Conservation (phyloP, 176 grass and related monocot species). For the Dendrocalamus sinicus region DNA sequence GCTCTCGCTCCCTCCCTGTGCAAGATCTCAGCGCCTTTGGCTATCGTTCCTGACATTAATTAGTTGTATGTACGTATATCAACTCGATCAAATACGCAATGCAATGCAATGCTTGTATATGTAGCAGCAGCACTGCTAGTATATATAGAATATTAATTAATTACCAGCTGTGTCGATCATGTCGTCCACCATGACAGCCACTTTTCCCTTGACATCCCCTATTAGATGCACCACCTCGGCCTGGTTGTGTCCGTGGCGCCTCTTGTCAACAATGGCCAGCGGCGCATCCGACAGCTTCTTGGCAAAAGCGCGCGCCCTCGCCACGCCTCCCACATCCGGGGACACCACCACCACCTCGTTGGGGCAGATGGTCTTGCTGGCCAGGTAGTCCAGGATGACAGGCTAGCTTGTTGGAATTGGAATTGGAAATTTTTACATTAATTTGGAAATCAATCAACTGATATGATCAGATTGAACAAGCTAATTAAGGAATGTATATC, state of each 20-base stretch:
- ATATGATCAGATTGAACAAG: too few species aligned
- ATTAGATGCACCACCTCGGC: constrained; percentile 80
- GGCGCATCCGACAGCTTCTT: constrained; percentile 87
- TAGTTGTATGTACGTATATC: too few species aligned
- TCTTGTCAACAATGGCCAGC: constrained; percentile 76
- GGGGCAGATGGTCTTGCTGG: constrained; percentile 87
- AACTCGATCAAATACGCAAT: too few species aligned
- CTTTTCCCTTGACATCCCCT: constrained; percentile 71
- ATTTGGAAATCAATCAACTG: too few species aligned
- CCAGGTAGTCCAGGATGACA: constrained; percentile 86
- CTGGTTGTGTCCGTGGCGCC: constrained; percentile 66
- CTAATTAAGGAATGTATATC: too few species aligned
- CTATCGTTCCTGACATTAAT: constrained; percentile 57
- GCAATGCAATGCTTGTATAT: too few species aligned
- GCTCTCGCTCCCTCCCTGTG: constrained; percentile 77
- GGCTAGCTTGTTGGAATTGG: constrained; percentile 45
- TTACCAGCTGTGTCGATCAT: constrained; percentile 63
- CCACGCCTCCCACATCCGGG: constrained; percentile 46
- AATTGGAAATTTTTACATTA: too few species aligned
- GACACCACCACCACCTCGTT: constrained; percentile 78
- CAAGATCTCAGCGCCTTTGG: constrained; percentile 60
- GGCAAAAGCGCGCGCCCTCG: constrained; percentile 71
- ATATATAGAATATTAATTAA: too few species aligned
- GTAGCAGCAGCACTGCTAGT: constrained; percentile 24
- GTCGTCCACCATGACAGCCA: constrained; percentile 75